Evolutionary conservation across 768 basidiomycete genomes (phyloP), one percentile per base, ranked within the genome.

Genomic region (Coprinellus aureogranulatus): DNA sequence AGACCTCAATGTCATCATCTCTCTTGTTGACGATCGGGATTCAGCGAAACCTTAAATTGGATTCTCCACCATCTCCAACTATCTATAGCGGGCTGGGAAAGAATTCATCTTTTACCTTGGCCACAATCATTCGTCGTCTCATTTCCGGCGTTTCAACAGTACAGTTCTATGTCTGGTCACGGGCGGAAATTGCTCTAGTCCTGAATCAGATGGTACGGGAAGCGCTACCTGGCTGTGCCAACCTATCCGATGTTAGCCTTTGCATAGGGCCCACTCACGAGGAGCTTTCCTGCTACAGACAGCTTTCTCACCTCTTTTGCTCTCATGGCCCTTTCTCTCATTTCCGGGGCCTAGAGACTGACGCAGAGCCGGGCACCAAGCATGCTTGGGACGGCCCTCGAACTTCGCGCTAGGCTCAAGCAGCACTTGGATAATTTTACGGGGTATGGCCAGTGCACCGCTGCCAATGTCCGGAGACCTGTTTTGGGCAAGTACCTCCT

Each of bases 101-200:
- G 12, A 63, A 66, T 14, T 68, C 81, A 25, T 66, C 80, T 20
- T 51, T 71, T 0, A 63, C 68, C 10, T 65, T 82, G 8, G 71
- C 76, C n/a, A 53, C 59, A 18, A 59, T 77, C 30, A 73, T 82
- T 48, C 67, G 72, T 28, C 52, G 55, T 9, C 70, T 81, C 26
- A 67, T 72, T 6, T 65, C 61, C n/a, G n/a, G n/a, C n/a, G n/a
- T n/a, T 49, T 61, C 52, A 23, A 68, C 72, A 1, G 73, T 75
- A 0, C 81, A 82, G 58, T 80, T 80, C 60, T 81, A 81, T 60
- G 74, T 81, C 10, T 82, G 79, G 72, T 77, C 78, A 4, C 55
- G 68, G 2, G 62, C 57, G 14, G 80, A 82, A 62, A 72, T 72
- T 28, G 56, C 62, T 18, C 67, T 72, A 8, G 64, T 82, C 28